These are phyloP conservation scores for Wilhelminamyces savonicus DNA, from an alignment of 805 yeast genomes.

Conservation along the genomic window DNA sequence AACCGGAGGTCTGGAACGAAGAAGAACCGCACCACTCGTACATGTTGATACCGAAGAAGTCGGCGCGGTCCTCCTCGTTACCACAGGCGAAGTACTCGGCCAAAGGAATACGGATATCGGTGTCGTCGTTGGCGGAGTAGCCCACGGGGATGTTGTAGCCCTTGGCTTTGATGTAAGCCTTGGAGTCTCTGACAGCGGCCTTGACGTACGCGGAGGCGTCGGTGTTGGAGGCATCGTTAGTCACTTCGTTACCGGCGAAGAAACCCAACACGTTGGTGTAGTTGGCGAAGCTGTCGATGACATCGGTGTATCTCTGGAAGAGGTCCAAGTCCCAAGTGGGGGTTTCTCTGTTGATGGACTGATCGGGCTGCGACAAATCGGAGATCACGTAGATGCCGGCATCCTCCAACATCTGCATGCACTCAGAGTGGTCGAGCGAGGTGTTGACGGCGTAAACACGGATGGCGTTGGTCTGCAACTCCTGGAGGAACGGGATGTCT, in stretches of 20 bases:
- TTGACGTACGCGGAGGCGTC: slow-evolving; percentile 76
- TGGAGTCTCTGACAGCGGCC: slow-evolving; percentile 77
- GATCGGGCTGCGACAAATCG: slow-evolving; percentile 72
- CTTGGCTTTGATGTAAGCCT: slow-evolving; percentile 52
- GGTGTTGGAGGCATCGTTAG: slow-evolving; percentile 60
- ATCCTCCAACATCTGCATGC: slow-evolving; percentile 61
- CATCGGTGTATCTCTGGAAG: slow-evolving; percentile 60
- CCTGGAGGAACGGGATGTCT: slow-evolving; percentile 66
- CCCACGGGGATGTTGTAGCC: slow-evolving; percentile 72
- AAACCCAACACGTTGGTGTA: slow-evolving; percentile 74
- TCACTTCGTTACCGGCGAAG: slow-evolving; percentile 84
- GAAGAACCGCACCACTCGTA: slow-evolving; percentile 83
- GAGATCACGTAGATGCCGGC: slow-evolving; percentile 91
- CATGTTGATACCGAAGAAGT: slow-evolving; percentile 85
- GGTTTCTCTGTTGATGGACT: slow-evolving; percentile 52
- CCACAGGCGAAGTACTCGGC: slow-evolving; percentile 81
- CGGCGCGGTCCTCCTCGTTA: slow-evolving; percentile 55
- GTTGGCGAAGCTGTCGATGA: slow-evolving; percentile 61
- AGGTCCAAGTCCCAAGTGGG: slow-evolving; percentile 64
- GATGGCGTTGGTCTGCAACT: slow-evolving; percentile 59
- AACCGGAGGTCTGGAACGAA: slow-evolving; percentile 56
- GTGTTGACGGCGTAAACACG: slow-evolving; percentile 72
- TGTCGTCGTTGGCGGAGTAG: slow-evolving; percentile 75
- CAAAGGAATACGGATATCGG: slow-evolving; percentile 54
- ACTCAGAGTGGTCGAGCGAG: slow-evolving; percentile 56